phyloP scores from a whole-genome alignment of 345 rosid species.

The Euphorbia lathyris region DNA sequence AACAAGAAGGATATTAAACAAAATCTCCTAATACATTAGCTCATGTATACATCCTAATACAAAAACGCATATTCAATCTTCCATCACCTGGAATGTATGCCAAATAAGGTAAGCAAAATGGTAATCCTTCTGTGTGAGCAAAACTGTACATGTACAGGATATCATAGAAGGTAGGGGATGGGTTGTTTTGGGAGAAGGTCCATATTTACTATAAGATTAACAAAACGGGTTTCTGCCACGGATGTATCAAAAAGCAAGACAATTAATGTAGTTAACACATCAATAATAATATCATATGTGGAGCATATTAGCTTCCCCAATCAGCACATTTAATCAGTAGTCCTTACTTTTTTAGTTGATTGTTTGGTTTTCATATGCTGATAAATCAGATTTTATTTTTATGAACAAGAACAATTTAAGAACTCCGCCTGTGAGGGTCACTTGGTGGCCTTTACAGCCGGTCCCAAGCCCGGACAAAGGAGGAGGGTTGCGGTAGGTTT shows the following conservation, averaged over 20 bases:
- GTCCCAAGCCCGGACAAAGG: no score
- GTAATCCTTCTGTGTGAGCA: background rate
- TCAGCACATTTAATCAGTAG: background rate
- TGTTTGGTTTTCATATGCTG: background rate
- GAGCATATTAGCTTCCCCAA: background rate
- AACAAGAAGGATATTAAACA: background rate
- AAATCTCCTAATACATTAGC: background rate
- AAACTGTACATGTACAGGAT: background rate
- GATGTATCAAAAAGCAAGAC: background rate
- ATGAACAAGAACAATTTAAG: background rate
- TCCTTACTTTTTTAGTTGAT: background rate
- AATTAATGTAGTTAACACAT: background rate
- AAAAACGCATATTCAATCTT: background rate
- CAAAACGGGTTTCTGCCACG: background rate
- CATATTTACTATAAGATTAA: no score
- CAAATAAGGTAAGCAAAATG: conserved; percentile 3
- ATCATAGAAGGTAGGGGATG: background rate
- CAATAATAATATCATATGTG: background rate
- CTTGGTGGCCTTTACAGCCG: no score
- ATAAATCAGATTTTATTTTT: background rate
- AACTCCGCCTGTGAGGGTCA: no score
- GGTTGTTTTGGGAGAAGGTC: background rate
- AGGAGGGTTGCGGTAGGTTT: no score
- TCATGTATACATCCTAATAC: background rate
- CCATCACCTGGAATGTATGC: background rate